These are phyloP conservation scores for Schizochytrium sp. DNA, from an alignment of 108 stramenopile genomes.

Conservation along the genomic window DNA sequence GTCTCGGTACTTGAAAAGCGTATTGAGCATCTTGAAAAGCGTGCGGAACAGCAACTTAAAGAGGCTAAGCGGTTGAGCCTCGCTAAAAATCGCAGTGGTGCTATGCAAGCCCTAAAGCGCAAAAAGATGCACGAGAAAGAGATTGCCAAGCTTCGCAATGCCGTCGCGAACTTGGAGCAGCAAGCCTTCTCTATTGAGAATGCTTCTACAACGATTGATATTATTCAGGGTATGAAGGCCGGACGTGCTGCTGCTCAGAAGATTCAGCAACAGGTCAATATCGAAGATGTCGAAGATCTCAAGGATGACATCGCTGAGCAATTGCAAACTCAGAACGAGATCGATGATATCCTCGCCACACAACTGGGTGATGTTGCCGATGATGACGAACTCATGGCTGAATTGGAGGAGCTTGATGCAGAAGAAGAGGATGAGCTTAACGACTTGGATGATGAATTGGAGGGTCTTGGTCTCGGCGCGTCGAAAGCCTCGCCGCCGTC, in stretches of 20 bases:
- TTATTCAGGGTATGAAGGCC: conserved; percentile 46
- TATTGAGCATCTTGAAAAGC: conserved; percentile 26
- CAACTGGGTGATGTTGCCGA: neutral
- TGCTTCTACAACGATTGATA: conserved; percentile 34
- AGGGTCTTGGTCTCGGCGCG: neutral
- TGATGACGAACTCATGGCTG: neutral
- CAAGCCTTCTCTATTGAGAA: conserved; percentile 55
- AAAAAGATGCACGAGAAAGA: conserved; percentile 61
- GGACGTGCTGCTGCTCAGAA: neutral
- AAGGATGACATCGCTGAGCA: conserved; percentile 27
- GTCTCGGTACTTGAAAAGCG: conserved; percentile 37
- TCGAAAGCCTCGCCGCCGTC: conserved; percentile 7
- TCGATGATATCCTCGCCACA: neutral
- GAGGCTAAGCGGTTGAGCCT: conserved; percentile 24
- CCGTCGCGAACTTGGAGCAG: conserved; percentile 49
- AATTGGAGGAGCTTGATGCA: neutral
- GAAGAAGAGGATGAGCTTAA: conserved; percentile 8
- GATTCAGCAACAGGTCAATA: neutral
- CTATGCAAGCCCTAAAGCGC: conserved; percentile 50
- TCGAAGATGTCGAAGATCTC: conserved; percentile 50
- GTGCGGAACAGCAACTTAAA: neutral
- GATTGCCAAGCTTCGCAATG: conserved; percentile 16
- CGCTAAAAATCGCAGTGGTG: neutral
- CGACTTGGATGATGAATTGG: conserved; percentile 23
- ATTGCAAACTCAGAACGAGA: conserved; percentile 22